Percentiles rank a stretch among this genome's conserved stretches.
phyloP scores from a whole-genome alignment of 257 asterid genomes.

The Parsonsia alboflavescens region DNA sequence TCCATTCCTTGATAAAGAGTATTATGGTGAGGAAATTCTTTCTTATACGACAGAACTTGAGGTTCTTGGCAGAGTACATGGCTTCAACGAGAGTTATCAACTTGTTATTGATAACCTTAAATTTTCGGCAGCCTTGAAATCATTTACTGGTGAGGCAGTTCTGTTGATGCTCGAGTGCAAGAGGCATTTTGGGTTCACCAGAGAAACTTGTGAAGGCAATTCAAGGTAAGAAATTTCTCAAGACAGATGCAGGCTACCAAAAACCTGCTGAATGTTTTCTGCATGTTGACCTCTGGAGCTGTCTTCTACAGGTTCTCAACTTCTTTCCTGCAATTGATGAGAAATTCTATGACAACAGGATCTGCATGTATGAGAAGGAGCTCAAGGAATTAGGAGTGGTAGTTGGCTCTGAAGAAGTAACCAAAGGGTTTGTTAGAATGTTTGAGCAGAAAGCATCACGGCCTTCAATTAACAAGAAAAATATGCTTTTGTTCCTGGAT shows the following conservation, averaged over 20 bases:
- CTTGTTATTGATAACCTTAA: constrained; percentile 27
- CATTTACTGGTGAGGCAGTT: constrained; percentile 17
- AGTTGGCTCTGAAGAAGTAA: constrained; percentile 19
- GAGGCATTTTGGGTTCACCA: constrained; percentile 2
- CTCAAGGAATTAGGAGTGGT: constrained; percentile 20
- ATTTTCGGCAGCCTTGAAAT: constrained; percentile 9
- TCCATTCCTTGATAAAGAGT: constrained; percentile 31
- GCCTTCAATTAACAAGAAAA: constrained; percentile 15
- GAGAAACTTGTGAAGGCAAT: constrained; percentile 15
- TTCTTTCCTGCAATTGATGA: constrained; percentile 28
- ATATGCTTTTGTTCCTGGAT: constrained; percentile 19
- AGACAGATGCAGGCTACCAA: constrained; percentile 23
- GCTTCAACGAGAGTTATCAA: constrained; percentile 18
- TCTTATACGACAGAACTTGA: constrained; percentile 18
- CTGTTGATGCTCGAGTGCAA: constrained; percentile 23
- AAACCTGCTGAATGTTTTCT: constrained; percentile 26
- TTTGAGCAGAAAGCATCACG: constrained; percentile 22
- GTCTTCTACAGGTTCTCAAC: constrained; percentile 28
- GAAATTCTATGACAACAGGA: constrained; percentile 15
- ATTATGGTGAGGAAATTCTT: constrained; percentile 19
- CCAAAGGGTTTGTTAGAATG: constrained; percentile 16
- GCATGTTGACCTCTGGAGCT: constrained; percentile 29
- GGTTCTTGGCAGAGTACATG: constrained; percentile 30
- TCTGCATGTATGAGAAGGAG: constrained; percentile 15
- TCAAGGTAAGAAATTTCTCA: constrained; percentile 16